Evolutionary conservation across 495 filamentous ascomycete genomes (phyloP).

Genomic region (Terfezia claveryi): DNA sequence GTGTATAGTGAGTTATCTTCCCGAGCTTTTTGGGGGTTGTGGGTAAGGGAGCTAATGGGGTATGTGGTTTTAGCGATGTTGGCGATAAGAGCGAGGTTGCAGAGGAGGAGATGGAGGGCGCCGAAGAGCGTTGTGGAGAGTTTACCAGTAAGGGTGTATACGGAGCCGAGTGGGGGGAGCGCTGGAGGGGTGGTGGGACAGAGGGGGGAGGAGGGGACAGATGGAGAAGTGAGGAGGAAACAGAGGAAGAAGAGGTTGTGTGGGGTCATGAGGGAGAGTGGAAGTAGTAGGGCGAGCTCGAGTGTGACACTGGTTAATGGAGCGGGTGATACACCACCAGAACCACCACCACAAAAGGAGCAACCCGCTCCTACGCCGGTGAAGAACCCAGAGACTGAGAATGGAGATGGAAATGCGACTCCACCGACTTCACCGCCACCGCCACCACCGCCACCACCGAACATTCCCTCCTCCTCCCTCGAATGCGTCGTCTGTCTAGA

Average conservation of each 20-base stretch:
- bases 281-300: constrained; percentile 37
- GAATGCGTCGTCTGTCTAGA: constrained; percentile 97
- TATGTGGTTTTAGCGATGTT: constrained; percentile 35
- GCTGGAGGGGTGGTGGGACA: neutral
- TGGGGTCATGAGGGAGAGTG: too few species aligned
- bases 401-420: too few species aligned
- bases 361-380: constrained; percentile 27
- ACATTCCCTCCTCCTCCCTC: constrained; percentile 22
- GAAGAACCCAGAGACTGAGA: too few species aligned
- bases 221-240: neutral
- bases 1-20: constrained; percentile 37
- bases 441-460: constrained; percentile 28
- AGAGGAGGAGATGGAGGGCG: constrained; percentile 77
- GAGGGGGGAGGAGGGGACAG: neutral
- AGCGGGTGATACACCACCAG: constrained; percentile 23
- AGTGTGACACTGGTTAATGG: constrained; percentile 33
- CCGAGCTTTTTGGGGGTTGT: neutral
- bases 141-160: constrained; percentile 79
- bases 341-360: constrained; percentile 29
- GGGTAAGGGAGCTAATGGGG: neutral
- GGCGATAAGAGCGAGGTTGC: constrained; percentile 68
- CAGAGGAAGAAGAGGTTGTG: neutral
- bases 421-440: constrained; percentile 31
- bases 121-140: constrained; percentile 89
- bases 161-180: neutral